Evolutionary conservation across 2,329 filamentous ascomycete genomes (phyloP), one percentile per base, ranked within the genome.

Genomic region (Alternaria panax): DNA sequence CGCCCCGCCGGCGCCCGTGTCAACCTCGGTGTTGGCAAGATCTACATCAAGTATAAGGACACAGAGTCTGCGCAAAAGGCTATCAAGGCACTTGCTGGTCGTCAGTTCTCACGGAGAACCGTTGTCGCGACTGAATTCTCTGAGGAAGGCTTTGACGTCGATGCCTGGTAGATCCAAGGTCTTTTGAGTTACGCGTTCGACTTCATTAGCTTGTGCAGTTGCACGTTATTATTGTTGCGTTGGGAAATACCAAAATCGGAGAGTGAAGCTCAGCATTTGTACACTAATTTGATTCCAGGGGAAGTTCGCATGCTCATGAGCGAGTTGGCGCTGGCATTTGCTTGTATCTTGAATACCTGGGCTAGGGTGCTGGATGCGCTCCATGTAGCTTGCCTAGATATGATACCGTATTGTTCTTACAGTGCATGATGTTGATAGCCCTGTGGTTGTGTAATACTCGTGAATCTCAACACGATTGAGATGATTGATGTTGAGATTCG

Each of bases 81-180:
- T 7, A 83, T 99, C 57, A 89, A 90, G 71, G 90, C 92, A n/a
- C 83, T 99, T 69, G 95, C 96, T 28, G 95, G 95, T 46, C 87
- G 96, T 66, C 97, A 98, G 78, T 99, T 99, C 77, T 92, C 93
- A 0, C 92, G 98, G 80, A 88, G 96, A 70, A 99, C 95, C 4
- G 96, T 99, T 27, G 93, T 99, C 12, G 93, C 92, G 3, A 98
- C 95, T 4, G 97, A 95, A 80, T 99, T 97, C 78, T 91, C 93
- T 22, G 96, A 98, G 88, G 94, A 98, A 80, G 97, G 96, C 76
- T 98, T 97, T 71, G 94, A 98, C 73, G 91, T 96, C 58, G 87
- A 87, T 71, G 92, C 92, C 48, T 97, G 93, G 92, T 96, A 88
- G 65, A 47, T 42, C 2, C 5, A 7, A 18, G 16, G 22, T 57